Percentiles rank a stretch among this genome's conserved stretches.
Evolutionary conservation across 1,284 basidiomycete genomes (phyloP).

Genomic region (Caloboletus inedulis): DNA sequence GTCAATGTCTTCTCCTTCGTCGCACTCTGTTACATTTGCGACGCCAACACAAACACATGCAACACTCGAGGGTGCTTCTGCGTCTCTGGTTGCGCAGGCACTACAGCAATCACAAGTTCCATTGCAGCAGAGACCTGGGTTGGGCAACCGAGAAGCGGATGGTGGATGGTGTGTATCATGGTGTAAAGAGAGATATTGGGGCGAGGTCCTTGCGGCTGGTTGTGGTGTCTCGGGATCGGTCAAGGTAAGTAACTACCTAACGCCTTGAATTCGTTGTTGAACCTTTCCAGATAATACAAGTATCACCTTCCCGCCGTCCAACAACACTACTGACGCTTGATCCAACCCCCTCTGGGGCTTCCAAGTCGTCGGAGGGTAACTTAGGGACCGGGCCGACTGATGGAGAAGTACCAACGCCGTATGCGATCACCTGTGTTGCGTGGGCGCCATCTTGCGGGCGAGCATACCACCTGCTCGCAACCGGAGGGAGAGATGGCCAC

Average conservation of each 20-base stretch:
- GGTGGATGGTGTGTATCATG: slow-evolving; percentile 91
- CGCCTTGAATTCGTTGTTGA: neutral
- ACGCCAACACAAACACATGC: slow-evolving; percentile 66
- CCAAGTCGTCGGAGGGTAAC: slow-evolving; percentile 14
- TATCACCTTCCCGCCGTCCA: slow-evolving; percentile 53
- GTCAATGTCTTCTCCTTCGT: slow-evolving; percentile 43
- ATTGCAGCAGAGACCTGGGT: slow-evolving; percentile 44
- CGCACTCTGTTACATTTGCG: slow-evolving; percentile 49
- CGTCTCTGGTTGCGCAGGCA: slow-evolving; percentile 58
- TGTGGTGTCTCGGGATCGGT: slow-evolving; percentile 70
- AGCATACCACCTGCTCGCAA: slow-evolving; percentile 88
- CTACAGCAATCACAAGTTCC: slow-evolving; percentile 56
- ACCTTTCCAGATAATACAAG: slow-evolving; percentile 52
- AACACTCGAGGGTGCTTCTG: slow-evolving; percentile 53
- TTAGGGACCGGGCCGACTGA: slow-evolving; percentile 27
- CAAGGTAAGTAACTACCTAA: slow-evolving; percentile 51
- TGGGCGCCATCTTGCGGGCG: slow-evolving; percentile 93
- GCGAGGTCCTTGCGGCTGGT: slow-evolving; percentile 77
- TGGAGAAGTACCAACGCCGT: slow-evolving; percentile 41
- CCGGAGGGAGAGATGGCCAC: slow-evolving; percentile 80
- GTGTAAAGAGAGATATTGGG: slow-evolving; percentile 95
- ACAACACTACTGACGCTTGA: slow-evolving; percentile 42
- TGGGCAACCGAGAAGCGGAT: slow-evolving; percentile 72
- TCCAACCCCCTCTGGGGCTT: slow-evolving; percentile 34
- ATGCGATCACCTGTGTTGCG: slow-evolving; percentile 73